Evolutionary conservation across 441 rosid species (phyloP).

Genomic region (Francoa sonchifolia): DNA sequence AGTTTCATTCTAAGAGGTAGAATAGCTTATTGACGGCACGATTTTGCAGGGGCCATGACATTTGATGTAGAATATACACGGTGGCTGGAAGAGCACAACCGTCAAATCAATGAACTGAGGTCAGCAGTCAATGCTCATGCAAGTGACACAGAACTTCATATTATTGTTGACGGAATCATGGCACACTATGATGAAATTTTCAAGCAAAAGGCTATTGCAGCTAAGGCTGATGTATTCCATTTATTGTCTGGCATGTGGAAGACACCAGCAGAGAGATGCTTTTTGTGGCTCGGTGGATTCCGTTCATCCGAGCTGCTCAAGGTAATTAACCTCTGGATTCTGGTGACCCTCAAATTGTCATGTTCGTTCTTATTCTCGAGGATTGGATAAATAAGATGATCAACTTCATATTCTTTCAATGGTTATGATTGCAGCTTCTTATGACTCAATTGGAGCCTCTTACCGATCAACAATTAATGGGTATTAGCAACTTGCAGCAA

Average conservation of each 20-base stretch:
- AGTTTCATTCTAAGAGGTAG: constrained; percentile 3
- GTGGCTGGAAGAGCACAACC: constrained; percentile 90
- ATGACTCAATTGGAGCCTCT: constrained; percentile 77
- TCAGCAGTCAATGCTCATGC: constrained; percentile 87
- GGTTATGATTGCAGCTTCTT: constrained; percentile 52
- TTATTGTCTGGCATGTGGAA: constrained; percentile 98
- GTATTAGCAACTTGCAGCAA: constrained; percentile 70
- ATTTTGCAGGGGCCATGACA: constrained; percentile 74
- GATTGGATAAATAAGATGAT: constrained; percentile 5
- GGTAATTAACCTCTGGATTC: no score
- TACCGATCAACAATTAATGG: constrained; percentile 78
- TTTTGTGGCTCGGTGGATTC: constrained; percentile 98
- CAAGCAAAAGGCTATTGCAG: constrained; percentile 83
- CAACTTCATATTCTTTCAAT: constrained; percentile 6
- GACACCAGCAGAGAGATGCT: constrained; percentile 97
- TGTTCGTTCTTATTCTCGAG: background rate
- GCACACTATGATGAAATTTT: constrained; percentile 86
- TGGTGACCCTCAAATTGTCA: background rate
- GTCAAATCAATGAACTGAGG: constrained; percentile 75
- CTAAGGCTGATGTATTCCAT: constrained; percentile 94
- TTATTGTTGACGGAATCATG: constrained; percentile 65
- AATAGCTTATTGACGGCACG: constrained; percentile 5
- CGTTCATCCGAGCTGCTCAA: constrained; percentile 96
- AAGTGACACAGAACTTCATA: constrained; percentile 79
- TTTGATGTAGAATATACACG: constrained; percentile 89